Base-by-base conservation (phyloP, 225 moss, liverwort and hornwort genomes). In the Physcomitrellopsis africana region DNA sequence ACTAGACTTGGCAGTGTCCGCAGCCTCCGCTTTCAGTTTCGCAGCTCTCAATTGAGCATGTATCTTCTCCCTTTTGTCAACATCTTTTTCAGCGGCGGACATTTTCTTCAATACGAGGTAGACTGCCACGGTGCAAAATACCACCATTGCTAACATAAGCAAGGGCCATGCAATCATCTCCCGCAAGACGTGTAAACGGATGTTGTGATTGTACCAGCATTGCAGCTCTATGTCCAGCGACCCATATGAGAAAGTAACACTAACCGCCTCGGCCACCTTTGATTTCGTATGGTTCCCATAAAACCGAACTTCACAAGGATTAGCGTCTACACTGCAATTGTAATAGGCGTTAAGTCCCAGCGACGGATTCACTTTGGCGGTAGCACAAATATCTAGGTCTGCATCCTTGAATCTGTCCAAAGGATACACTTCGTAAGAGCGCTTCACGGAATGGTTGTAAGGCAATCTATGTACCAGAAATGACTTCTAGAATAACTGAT, bases 151-250 rank as follows among this genome's bases (percentile, higher is more conserved):
- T 23, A 89, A 65, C 96, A 94, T 94, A 54, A 96, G 92, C 70
- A 96, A 54, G 9, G 96, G 94, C 96, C 94, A 96, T 11, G 96
- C 93, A 60, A 96, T 86, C 67, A 91, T 83, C 16, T 69, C 82
- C 37, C 86, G 86, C 77, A 94, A 29, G 14, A 94, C 88, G 17
- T 70, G 70, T 66, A 94, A 20, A 47, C 53, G 73, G 15, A 87
- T 60, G 48, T 82, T 82, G 43, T 55, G 62, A 23, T 71, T 37
- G 60, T 68, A 81, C 81, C 73, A 76, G 72, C 87, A 87, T 29
- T 70, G 84, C 0, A 87, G 81, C 75, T 91, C 83, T 16, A 92
- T 81, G 46, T 52, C 59, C 78, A 87, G 96, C 57, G 78, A 76
- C 29, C 80, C 91, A 51, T 86, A 94, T 3, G 44, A 74, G 82